Evolutionary conservation across 176 grass and related monocot genomes (phyloP), one percentile per base, ranked within the genome.

Genomic region (Themeda triandra): DNA sequence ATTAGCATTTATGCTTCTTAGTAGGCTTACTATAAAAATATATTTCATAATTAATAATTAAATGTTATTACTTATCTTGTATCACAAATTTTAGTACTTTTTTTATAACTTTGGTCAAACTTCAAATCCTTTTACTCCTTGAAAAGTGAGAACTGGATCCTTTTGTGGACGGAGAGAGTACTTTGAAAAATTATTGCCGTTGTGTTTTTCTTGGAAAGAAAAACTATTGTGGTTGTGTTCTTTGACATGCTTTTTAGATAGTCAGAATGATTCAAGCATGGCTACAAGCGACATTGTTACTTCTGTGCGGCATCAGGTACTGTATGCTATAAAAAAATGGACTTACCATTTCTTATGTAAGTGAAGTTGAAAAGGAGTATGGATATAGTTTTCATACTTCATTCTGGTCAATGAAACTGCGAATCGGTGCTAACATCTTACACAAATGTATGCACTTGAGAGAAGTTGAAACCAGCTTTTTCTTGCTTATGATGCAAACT

Each of bases 221-320:
- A 42, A 51, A 30, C 35, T 83, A 10, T 51, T 65, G 66, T 3
- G 37, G 15, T 24, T 76, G 71, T 75, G 62, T 35, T 90, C 87
- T 82, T 97, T 93, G 83, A 91, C 41, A 28, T 62, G 25, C 56
- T 54, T 78, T 41, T 75, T 88, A 95, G 93, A 98, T 95, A 98
- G 93, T 77, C 96, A 95, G 84, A 95, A 88, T 11, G 93, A 98
- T 88, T 92, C 93, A 63, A 98, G 96, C 63, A 83, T 90, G 69
- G 89, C 89, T 56, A 80, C 93, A 6, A 88, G 71, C 13, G 89
- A 93, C 40, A 51, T 87, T 32, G 73, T 98, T 80, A 75, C 79
- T 71, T 86, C 87, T 75, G 89, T 83, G 31, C 92, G 96, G 17
- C 93, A 88, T 81, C 85, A 95, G 91, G 95, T 98, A 83, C 4